phyloP scores from a whole-genome alignment of 306 rosid species.

The Trichosanthes cucumerina region DNA sequence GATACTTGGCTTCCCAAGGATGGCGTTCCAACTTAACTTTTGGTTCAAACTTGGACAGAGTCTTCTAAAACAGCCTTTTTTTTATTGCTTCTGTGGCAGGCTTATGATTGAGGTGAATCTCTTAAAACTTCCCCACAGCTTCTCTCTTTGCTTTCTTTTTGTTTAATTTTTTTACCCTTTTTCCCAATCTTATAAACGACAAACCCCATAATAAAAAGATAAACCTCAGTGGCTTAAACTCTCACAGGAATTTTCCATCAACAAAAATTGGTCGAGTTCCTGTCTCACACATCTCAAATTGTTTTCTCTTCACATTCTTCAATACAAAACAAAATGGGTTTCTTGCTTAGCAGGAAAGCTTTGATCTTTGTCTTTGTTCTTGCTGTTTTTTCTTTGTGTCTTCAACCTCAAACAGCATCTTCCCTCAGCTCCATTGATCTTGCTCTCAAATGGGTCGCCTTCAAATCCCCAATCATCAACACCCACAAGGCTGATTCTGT shows the following conservation, averaged over 20 bases:
- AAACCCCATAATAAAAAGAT: slow-evolving; percentile 1
- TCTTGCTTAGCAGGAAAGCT: neutral
- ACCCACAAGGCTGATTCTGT: neutral
- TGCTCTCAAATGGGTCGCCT: slow-evolving; percentile 9
- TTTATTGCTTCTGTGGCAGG: slow-evolving; percentile 11
- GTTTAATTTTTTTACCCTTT: neutral
- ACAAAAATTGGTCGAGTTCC: neutral
- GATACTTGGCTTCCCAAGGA: slow-evolving; percentile 11
- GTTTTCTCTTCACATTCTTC: neutral
- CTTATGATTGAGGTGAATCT: slow-evolving; percentile 14
- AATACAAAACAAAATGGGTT: neutral
- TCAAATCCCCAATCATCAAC: neutral
- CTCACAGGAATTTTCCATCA: neutral
- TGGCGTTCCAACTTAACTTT: slow-evolving; percentile 7
- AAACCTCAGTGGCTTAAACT: neutral
- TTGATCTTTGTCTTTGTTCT: neutral
- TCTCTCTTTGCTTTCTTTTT: neutral
- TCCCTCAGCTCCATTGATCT: neutral
- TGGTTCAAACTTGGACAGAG: slow-evolving; percentile 14
- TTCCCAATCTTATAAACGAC: neutral
- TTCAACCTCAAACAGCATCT: slow-evolving; percentile 1
- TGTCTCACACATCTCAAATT: neutral
- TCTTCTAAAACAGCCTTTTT: slow-evolving; percentile 15
- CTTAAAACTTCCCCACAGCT: slow-evolving; percentile 1
- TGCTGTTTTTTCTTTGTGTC: neutral